Evolutionary conservation across 129 eudicot species (phyloP), one percentile per base, ranked within the genome.

Genomic region (Ambrosia artemisiifolia): DNA sequence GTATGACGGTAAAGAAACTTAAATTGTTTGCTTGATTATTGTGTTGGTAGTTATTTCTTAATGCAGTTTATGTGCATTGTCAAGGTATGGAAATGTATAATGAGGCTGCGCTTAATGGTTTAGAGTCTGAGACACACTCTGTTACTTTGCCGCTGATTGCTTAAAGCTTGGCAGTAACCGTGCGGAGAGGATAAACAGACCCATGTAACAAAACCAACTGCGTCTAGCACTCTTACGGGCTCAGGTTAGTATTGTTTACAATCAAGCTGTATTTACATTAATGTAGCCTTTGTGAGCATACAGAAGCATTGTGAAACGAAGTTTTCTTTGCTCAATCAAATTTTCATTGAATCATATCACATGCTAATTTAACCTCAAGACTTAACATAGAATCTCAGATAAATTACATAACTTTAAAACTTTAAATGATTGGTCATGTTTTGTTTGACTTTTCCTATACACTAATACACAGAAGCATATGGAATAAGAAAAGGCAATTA

Each of bases 241-340:
- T 36, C 54, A 74, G 78, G 65, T 74, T 49, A 40, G 51, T 30
- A 48, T 33, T n/a, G 11, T 60, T 59, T 43, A 62, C 30, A 32
- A 62, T 60, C 11, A 47, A 61, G 13, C 54, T 64, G 53, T 34
- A 50, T 74, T 1, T 49, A 49, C 18, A 12, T 34, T 63, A 3
- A 74, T 64, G 43, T 49, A 74, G 12, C 28, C 63, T 54, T 54
- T 74, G 68, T 43, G 55, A 46, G 60, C 32, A 72, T 59, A 59
- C 13, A 42, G 67, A 44, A 43, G 42, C 57, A 42, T n/a, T 42
- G 57, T 38, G 75, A 40, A 56, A 35, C 20, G 18, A n/a, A 16
- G 28, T 50, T 50, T 50, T 50, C 24, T 16, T 6, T n/a, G 11
- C 3, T 47, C 12, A 16, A 50, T 50, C 56, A 19, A 16, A 4